A percentile compares a stretch with the other conserved stretches of the same genome.
These are phyloP conservation scores for Uronychia binucleata DNA, from an alignment of 73 alveolate species.

Conservation along the genomic window DNA sequence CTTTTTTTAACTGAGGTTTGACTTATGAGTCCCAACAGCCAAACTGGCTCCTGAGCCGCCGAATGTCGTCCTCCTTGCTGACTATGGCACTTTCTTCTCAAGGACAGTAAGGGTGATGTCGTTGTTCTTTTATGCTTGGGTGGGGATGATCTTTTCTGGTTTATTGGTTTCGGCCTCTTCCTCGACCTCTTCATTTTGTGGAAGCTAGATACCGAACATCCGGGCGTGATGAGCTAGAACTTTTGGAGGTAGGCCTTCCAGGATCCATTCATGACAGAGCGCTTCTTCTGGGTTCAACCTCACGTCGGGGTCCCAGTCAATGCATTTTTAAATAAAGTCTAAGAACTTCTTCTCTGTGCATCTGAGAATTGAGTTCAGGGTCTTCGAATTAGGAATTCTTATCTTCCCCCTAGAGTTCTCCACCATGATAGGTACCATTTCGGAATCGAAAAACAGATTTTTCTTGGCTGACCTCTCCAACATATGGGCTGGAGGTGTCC, in stretches of 20 bases:
- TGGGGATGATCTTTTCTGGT: neutral
- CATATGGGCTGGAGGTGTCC: constrained; percentile 35
- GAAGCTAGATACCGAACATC: neutral
- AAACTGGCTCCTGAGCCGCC: neutral
- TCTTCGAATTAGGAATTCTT: constrained; percentile 42
- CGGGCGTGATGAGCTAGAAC: constrained; percentile 42
- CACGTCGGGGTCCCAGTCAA: constrained; percentile 89
- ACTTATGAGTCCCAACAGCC: neutral
- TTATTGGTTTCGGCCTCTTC: neutral
- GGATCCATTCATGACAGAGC: constrained; percentile 76
- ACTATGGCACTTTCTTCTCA: neutral
- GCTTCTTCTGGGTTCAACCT: constrained; percentile 90
- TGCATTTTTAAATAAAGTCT: constrained; percentile 55
- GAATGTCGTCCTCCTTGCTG: neutral
- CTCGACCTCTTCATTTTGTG: neutral
- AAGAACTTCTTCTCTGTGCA: constrained; percentile 34
- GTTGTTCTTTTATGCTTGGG: neutral
- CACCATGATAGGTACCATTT: constrained; percentile 34
- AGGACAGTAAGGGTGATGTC: too few species aligned
- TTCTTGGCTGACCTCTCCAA: constrained; percentile 38
- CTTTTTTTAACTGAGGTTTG: neutral
- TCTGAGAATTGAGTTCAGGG: constrained; percentile 31
- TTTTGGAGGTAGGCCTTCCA: constrained; percentile 71
- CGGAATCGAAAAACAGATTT: constrained; percentile 42
- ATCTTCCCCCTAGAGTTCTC: constrained; percentile 47